These are phyloP conservation scores for Populus davidiana DNA, from an alignment of 345 rosid genomes.

Conservation along the genomic window DNA sequence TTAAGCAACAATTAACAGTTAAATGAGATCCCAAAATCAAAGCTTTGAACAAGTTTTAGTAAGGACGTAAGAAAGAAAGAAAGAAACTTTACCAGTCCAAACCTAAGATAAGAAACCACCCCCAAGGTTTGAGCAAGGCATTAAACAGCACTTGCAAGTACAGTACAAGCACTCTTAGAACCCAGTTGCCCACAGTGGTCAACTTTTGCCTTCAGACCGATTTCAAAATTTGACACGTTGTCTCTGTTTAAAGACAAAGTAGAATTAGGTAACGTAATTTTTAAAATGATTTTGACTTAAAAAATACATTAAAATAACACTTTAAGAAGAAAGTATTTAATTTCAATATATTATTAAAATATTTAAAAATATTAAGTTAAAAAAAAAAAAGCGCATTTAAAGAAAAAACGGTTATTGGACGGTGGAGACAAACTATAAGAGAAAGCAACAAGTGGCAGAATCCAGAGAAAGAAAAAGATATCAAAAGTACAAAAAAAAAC, in stretches of 20 bases:
- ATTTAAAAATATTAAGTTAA: too few species aligned
- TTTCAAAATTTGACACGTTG: slow-evolving; percentile 22
- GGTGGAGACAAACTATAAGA: neutral
- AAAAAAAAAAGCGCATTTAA: too few species aligned
- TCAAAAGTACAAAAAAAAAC: slow-evolving; percentile 22
- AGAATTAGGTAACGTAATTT: too few species aligned
- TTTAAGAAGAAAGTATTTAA: too few species aligned
- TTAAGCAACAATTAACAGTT: slow-evolving; percentile 1
- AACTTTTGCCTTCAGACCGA: slow-evolving; percentile 13
- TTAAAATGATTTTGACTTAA: too few species aligned
- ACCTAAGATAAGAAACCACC: neutral
- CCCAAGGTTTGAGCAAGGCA: neutral
- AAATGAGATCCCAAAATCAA: slow-evolving; percentile 30
- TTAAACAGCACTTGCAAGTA: slow-evolving; percentile 34
- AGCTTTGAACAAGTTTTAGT: neutral
- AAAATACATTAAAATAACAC: too few species aligned
- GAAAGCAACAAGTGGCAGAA: slow-evolving; percentile 15
- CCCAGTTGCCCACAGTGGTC: slow-evolving; percentile 19
- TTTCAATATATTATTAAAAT: too few species aligned
- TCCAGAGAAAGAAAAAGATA: slow-evolving; percentile 22
- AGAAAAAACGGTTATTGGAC: too few species aligned
- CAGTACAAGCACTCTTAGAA: slow-evolving; percentile 31
- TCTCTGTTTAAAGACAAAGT: neutral
- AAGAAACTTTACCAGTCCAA: slow-evolving; percentile 7
- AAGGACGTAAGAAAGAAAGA: slow-evolving; percentile 17